These are phyloP conservation scores for Sporopachydermia cereana DNA, from an alignment of 1,139 yeast species.

Conservation along the genomic window DNA sequence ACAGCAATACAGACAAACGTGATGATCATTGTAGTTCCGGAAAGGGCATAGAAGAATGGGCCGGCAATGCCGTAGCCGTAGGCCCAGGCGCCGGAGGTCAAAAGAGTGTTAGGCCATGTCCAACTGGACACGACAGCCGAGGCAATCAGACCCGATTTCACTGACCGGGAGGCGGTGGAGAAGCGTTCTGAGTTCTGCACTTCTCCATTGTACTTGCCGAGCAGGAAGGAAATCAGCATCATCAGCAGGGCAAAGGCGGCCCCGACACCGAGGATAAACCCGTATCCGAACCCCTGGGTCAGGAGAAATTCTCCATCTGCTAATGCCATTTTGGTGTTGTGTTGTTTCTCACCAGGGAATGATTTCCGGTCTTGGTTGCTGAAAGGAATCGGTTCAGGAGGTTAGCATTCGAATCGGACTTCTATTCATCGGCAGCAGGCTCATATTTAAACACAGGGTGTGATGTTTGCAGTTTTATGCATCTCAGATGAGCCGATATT, in stretches of 20 bases:
- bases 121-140: conserved; percentile 28
- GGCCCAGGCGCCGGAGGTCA: conserved; percentile 27
- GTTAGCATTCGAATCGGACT: no score
- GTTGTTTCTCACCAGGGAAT: no score
- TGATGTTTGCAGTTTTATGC: no score
- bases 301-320: no score
- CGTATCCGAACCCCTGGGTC: conserved; percentile 29
- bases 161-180: conserved; percentile 30
- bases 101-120: conserved; percentile 33
- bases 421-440: no score
- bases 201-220: conserved; percentile 26
- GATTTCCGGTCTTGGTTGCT: no score
- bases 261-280: conserved; percentile 30
- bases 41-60: conserved; percentile 39
- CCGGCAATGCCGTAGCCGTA: conserved; percentile 29
- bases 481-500: no score
- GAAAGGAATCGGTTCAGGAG: no score
- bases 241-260: conserved; percentile 31
- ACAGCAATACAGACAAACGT: conserved; percentile 43
- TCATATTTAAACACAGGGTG: no score
- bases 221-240: conserved; percentile 25
- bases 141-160: conserved; percentile 29
- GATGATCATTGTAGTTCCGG: conserved; percentile 42
- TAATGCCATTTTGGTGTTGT: no score
- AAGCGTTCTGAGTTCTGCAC: conserved; percentile 31